A percentile compares a stretch with the other conserved stretches of the same genome.
These are phyloP conservation scores for Kandelia obovata DNA, from an alignment of 345 rosid genomes.

Conservation along the genomic window DNA sequence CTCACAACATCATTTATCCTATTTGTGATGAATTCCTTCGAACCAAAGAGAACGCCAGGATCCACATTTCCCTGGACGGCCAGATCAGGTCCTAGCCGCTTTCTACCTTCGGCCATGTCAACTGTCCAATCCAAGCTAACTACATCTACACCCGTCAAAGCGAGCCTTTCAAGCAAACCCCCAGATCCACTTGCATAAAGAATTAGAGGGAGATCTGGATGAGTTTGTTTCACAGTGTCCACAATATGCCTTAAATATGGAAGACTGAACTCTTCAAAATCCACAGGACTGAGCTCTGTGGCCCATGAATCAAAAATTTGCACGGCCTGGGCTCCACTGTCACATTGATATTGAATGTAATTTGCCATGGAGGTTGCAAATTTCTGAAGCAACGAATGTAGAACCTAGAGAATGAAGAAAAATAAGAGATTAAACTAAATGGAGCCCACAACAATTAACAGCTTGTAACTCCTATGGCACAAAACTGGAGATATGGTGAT, in stretches of 20 bases:
- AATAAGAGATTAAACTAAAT: neutral
- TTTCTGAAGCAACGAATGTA: constrained; percentile 78
- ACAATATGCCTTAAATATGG: constrained; percentile 89
- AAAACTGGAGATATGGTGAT: constrained; percentile 2
- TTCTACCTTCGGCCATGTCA: constrained; percentile 97
- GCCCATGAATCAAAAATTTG: constrained; percentile 99
- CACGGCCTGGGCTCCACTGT: constrained; percentile 93
- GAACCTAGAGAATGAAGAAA: constrained; percentile 41
- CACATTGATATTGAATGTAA: constrained; percentile 79
- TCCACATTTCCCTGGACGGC: constrained; percentile 97
- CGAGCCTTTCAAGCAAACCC: constrained; percentile 84
- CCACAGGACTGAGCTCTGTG: constrained; percentile 92
- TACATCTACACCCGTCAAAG: constrained; percentile 83
- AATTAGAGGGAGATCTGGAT: constrained; percentile 82
- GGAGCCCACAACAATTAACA: neutral
- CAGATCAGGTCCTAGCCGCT: constrained; percentile 61
- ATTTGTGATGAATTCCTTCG: constrained; percentile 75
- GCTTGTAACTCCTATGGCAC: neutral
- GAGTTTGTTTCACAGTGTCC: constrained; percentile 73
- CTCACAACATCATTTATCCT: constrained; percentile 81
- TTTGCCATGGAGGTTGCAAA: constrained; percentile 85
- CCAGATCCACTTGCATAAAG: constrained; percentile 96
- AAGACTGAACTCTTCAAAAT: constrained; percentile 85
- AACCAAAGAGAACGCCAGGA: constrained; percentile 88
- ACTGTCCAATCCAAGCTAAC: constrained; percentile 99